These are phyloP conservation scores for Parachlorella kessleri DNA, from an alignment of 139 green algal species.

Conservation along the genomic window DNA sequence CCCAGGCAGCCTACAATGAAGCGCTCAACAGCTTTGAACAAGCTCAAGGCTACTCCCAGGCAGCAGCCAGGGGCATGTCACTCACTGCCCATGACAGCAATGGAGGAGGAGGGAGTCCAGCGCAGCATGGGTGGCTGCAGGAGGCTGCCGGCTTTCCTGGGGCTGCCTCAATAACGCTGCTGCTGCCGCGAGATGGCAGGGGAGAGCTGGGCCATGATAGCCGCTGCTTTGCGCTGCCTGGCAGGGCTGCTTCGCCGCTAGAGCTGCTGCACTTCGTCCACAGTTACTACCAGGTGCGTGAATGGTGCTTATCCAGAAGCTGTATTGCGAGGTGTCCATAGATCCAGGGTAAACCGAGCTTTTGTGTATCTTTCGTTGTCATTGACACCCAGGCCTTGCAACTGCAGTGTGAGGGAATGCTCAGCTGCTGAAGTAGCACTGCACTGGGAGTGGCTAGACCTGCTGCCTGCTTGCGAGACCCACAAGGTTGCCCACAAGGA, in stretches of 20 bases:
- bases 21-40: not conserved
- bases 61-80: not conserved
- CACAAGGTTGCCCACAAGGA: too few relatives aligned
- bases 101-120: not conserved
- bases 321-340: too few relatives aligned
- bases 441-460: too few relatives aligned
- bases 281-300: constrained; percentile 1
- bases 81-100: not conserved
- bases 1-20: not conserved
- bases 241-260: not conserved
- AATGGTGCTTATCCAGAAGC: too few relatives aligned
- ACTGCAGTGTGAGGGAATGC: too few relatives aligned
- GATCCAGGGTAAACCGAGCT: too few relatives aligned
- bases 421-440: too few relatives aligned
- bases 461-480: too few relatives aligned
- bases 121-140: too few relatives aligned
- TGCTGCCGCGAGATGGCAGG: constrained; percentile 26
- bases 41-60: not conserved
- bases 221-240: constrained; percentile 4
- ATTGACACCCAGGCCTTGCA: too few relatives aligned
- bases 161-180: constrained; percentile 17
- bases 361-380: too few relatives aligned
- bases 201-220: constrained; percentile 23
- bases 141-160: constrained; percentile 1
- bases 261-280: constrained; percentile 19